These are phyloP conservation scores for Xerocomus nothofagi DNA, from an alignment of 1,284 basidiomycete species.

Conservation along the genomic window DNA sequence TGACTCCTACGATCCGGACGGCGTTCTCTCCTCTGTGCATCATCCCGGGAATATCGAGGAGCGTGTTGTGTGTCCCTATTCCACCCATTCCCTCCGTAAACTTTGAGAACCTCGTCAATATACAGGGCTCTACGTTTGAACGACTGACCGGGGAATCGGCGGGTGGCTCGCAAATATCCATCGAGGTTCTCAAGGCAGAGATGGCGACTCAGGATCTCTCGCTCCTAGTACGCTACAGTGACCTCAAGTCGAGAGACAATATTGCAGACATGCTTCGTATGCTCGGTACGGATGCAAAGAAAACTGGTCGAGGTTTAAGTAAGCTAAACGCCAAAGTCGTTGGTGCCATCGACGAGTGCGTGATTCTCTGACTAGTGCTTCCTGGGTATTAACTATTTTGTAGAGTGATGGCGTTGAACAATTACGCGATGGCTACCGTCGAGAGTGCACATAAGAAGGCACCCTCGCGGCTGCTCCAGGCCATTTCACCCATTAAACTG, in stretches of 20 bases:
- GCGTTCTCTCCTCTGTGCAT: constrained; percentile 58
- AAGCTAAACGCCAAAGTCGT: constrained; percentile 60
- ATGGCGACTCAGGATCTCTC: constrained; percentile 69
- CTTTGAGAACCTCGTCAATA: constrained; percentile 57
- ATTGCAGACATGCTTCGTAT: constrained; percentile 49
- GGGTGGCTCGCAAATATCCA: constrained; percentile 55
- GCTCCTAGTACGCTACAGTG: constrained; percentile 58
- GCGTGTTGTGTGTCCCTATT: constrained; percentile 42
- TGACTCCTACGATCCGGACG: constrained; percentile 43
- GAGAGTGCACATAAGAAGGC: constrained; percentile 45
- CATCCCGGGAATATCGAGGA: constrained; percentile 55
- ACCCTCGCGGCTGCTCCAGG: constrained; percentile 38
- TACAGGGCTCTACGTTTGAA: constrained; percentile 61
- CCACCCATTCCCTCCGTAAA: constrained; percentile 40
- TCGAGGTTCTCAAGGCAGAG: constrained; percentile 72
- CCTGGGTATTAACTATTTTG: constrained; percentile 2
- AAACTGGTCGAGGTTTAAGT: constrained; percentile 55
- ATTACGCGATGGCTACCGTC: constrained; percentile 63
- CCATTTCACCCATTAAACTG: constrained; percentile 47
- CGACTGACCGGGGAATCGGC: constrained; percentile 57
- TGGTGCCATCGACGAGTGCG: constrained; percentile 69
- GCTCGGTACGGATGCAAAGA: constrained; percentile 61
- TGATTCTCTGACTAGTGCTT: not conserved
- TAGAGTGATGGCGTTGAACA: constrained; percentile 70
- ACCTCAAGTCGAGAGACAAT: constrained; percentile 57